Evolutionary conservation across 1,139 yeast species (phyloP), one percentile per base, ranked within the genome.

Genomic region (Geotrichum citri-aurantii): DNA sequence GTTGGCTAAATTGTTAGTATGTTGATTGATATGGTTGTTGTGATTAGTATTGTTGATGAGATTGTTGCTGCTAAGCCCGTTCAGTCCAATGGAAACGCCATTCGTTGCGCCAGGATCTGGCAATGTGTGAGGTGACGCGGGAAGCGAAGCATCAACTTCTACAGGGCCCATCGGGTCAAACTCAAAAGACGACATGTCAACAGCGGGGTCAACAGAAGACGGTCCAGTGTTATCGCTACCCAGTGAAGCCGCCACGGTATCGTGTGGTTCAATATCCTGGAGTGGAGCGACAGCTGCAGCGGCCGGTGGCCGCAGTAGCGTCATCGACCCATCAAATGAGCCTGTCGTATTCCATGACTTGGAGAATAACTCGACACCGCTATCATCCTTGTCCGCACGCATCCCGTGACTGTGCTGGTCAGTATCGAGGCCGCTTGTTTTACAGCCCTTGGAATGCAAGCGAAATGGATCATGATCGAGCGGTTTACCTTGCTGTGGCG

Each of bases 301-400:
- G 11, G 40, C 37, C n/a, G 59, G 57, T 6, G 61, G 61, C 33
- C 44, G 53, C 31, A 55, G 40, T 7, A 55, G 8, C 27, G 23
- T 48, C 33, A 52, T 27, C 23, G 61, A 58, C 11, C 56, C 48
- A n/a, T 56, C 59, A 54, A 60, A 56, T 8, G 54, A 50, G 12
- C 61, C 63, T 11, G 57, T 52, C 1, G 60, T 56, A 54, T 59
- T 57, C 63, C 63, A 60, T 10, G 63, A 60, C 50, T 60, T 60
- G 5, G 63, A 60, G 54, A 60, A 60, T n/a, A 59, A 49, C n/a
- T 55, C 62, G 3, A 59, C 58, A 6, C 59, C 62, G 23, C 50
- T 24, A 24, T 52, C 53, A 12, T 59, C 59, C 6, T 53, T 54
- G 8, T 56, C 59, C 7, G 42, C 4, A 7, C 21, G 42, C 42